Conservation (phyloP, 768 basidiomycete genomes). For the Suillus discolor region DNA sequence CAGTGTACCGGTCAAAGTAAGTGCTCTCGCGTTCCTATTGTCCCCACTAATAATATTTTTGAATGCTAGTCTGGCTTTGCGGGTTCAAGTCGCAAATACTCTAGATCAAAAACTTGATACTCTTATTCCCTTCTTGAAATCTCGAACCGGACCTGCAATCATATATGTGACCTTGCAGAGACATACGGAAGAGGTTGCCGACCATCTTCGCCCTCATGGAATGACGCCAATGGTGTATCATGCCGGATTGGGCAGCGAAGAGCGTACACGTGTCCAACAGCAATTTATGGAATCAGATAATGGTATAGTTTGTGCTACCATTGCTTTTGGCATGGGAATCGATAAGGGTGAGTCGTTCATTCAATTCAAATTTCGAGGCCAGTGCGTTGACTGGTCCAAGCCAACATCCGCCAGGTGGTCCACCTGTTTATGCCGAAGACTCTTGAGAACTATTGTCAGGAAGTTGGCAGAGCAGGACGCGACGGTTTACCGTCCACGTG, state of each 20-base stretch:
- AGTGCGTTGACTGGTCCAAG: conserved; percentile 12
- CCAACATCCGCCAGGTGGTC: conserved; percentile 42
- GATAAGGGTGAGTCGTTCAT: conserved; percentile 33
- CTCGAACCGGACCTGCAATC: conserved; percentile 43
- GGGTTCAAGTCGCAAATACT: conserved; percentile 34
- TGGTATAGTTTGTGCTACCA: conserved; percentile 45
- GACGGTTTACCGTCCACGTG: conserved; percentile 46
- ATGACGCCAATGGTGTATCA: conserved; percentile 43
- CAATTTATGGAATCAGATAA: conserved; percentile 41
- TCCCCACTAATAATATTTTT: not conserved
- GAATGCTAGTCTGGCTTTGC: conserved; percentile 35
- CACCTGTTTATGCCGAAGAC: conserved; percentile 49
- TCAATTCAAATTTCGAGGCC: conserved; percentile 1
- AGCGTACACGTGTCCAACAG: conserved; percentile 39
- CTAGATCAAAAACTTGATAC: conserved; percentile 37
- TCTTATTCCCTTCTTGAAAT: conserved; percentile 38
- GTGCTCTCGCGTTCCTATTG: conserved; percentile 14
- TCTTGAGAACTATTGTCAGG: conserved; percentile 48
- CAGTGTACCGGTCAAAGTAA: conserved; percentile 47
- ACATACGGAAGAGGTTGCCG: conserved; percentile 41
- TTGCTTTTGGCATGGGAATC: conserved; percentile 52
- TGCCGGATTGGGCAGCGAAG: conserved; percentile 40
- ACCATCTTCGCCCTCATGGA: conserved; percentile 25
- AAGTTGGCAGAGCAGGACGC: conserved; percentile 47
- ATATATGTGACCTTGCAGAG: conserved; percentile 48